Evolutionary conservation across 148 eudicot species (phyloP), one percentile per base, ranked within the genome.

Genomic region (Chenopodium berlandieri): DNA sequence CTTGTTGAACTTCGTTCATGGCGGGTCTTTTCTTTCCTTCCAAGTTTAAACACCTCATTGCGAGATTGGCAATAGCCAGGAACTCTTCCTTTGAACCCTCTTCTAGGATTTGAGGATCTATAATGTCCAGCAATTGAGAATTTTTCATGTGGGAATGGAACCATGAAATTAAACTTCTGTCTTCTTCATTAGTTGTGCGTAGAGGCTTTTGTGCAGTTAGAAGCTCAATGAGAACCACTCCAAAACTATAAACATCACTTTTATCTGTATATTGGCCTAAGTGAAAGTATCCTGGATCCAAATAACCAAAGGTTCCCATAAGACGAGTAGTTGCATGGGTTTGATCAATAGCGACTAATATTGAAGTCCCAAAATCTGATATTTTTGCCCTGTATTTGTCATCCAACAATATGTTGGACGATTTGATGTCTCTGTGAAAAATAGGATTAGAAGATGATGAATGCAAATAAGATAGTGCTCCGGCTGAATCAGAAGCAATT

Each of bases 211-310:
- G 78, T 19, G 86, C 82, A 23, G 89, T 87, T 27, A 87, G 32
- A 47, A 87, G 83, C 71, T 87, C 89, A 1, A 83, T 83, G 20
- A 87, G 81, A 31, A 87, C 89, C 0, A 85, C 89, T 32, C 88
- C 88, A 70, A 87, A 85, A 31, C 89, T 83, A 77, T 87, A 87
- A 25, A 83, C 86, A 47, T 87, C 89, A 22, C 89, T 85, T 78
- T 87, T 87, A 19, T 85, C 83, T 23, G 86, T 88, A 10, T 85
- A 81, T 27, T 88, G 88, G 75, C 82, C 81, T 31, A 86, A 78
- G 10, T 71, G 86, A 13, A 88, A 85, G 68, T 88, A 88, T 81
- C 83, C 88, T 0, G 90, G 90, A 65, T 88, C 90, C 37, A 88
- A 69, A 68, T 88, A 88, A 1, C 88, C 90, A 30, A 86, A 88